A percentile compares a stretch with the other conserved stretches of the same genome.
Conservation (phyloP, 2,329 filamentous ascomycete species). For the Ophiostoma ips region DNA sequence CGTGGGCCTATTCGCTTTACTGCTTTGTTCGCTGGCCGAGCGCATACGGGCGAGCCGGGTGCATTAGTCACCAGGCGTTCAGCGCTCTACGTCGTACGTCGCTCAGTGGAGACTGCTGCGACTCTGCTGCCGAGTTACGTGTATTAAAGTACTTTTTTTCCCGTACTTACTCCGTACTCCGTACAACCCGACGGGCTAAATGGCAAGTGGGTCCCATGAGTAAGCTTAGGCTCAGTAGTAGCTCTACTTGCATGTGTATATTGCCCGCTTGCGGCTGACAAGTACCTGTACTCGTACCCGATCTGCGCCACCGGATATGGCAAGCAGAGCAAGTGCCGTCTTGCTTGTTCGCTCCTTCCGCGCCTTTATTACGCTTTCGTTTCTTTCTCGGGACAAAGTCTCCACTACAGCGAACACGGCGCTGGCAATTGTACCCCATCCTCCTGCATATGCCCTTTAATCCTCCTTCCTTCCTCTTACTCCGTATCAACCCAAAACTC, state of each 20-base stretch:
- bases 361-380: not conserved
- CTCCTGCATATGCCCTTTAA: not conserved
- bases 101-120: not conserved
- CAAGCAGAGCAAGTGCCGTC: not conserved
- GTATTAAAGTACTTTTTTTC: no score
- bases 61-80: no score
- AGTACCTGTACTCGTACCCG: not conserved
- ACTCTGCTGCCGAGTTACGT: not conserved
- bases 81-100: no score
- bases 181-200: not conserved
- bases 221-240: no score
- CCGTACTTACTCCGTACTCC: no score
- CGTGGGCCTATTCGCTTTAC: slow-evolving; percentile 1
- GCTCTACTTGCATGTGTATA: not conserved
- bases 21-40: slow-evolving; percentile 5
- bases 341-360: not conserved
- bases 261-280: not conserved
- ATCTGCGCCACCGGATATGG: not conserved
- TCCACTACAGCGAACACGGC: not conserved
- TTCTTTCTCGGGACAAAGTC: not conserved
- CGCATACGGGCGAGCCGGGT: no score
- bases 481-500: not conserved
- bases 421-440: not conserved
- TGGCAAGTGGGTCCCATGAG: not conserved
- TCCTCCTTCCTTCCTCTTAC: not conserved